Evolutionary conservation across 495 filamentous ascomycete species (phyloP), one percentile per base, ranked within the genome.

Genomic region (Aspergillus affinis): DNA sequence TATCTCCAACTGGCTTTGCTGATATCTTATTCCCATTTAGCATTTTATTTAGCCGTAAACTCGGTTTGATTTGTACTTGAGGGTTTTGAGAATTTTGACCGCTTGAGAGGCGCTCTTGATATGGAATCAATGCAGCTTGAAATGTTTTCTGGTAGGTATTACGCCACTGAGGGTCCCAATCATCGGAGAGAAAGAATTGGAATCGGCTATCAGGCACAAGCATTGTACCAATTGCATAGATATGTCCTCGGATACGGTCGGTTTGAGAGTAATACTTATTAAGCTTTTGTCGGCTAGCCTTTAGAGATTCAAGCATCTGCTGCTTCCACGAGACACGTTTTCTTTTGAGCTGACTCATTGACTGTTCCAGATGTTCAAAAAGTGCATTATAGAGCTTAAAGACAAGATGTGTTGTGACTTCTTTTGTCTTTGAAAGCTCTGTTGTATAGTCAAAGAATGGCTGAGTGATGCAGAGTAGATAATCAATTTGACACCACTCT

Each of bases 171-270:
- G 47, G 21, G 19, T 54, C 60, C 60, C 52, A 68, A n/a, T 30
- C 29, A 8, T 4, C 4, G 8, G 29, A 4, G 4, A 8, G 8
- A 47, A 70, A 70, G 55, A 70, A 67, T 4, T 30, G 4, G 29
- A 30, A 8, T 30, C 8, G 4, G 8, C 8, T 8, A 4, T 30
- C 15, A 10, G 60, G 63, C 2, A 41, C 46, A 19, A 70, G 21
- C 2, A 70, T 68, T 29, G 52, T 70, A 3, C 51, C 50, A 66
- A 70, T 65, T 48, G 48, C 52, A 51, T 66, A 70, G 48, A 66
- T 53, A 52, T 63, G 19, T 23, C 47, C 50, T 17, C 20, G 0
- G 10, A 65, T 52, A 4, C 29, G 29, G 29, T 30, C 29, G 8
- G 29, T 30, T 8, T 30, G 29, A 30, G 29, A 30, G 29, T 8